These are phyloP conservation scores for Fusarium decemcellulare DNA, from an alignment of 2,329 filamentous ascomycete genomes.

Conservation along the genomic window DNA sequence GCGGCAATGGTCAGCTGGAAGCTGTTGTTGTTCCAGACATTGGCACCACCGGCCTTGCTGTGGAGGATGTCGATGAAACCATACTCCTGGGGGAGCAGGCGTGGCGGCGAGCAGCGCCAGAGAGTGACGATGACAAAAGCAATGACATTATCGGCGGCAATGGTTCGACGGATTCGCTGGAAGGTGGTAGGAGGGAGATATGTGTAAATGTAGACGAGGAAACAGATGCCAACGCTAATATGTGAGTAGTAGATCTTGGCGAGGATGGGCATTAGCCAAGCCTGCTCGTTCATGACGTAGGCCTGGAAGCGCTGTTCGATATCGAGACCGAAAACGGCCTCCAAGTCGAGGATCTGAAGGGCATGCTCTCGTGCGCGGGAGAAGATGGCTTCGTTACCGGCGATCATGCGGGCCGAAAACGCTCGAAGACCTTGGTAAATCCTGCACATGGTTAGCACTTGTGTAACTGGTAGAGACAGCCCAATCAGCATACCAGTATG, in stretches of 20 bases:
- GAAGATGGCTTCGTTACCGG: constrained; percentile 55
- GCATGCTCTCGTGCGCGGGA: constrained; percentile 56
- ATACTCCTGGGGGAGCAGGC: constrained; percentile 61
- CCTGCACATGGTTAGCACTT: constrained; percentile 36
- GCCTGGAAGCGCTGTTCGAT: constrained; percentile 58
- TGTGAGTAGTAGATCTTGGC: constrained; percentile 62
- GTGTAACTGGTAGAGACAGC: too few species aligned
- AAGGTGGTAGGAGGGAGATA: constrained; percentile 57
- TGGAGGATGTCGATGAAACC: constrained; percentile 64
- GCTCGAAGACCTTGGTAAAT: constrained; percentile 61
- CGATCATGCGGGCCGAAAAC: constrained; percentile 57
- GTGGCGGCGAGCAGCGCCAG: constrained; percentile 64
- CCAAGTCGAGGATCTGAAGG: constrained; percentile 56
- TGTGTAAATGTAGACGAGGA: constrained; percentile 64
- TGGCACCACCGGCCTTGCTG: constrained; percentile 43
- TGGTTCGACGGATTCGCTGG: constrained; percentile 59
- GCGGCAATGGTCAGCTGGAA: constrained; percentile 64
- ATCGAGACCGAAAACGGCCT: constrained; percentile 54
- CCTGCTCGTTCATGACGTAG: constrained; percentile 53
- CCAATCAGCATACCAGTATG: constrained; percentile 47
- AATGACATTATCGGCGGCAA: constrained; percentile 63
- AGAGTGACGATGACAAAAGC: constrained; percentile 62
- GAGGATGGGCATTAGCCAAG: constrained; percentile 56
- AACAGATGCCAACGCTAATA: constrained; percentile 60
- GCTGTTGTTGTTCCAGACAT: constrained; percentile 60